Evolutionary conservation across 495 filamentous ascomycete species (phyloP).

Genomic region (Opeltia flavorubescens): DNA sequence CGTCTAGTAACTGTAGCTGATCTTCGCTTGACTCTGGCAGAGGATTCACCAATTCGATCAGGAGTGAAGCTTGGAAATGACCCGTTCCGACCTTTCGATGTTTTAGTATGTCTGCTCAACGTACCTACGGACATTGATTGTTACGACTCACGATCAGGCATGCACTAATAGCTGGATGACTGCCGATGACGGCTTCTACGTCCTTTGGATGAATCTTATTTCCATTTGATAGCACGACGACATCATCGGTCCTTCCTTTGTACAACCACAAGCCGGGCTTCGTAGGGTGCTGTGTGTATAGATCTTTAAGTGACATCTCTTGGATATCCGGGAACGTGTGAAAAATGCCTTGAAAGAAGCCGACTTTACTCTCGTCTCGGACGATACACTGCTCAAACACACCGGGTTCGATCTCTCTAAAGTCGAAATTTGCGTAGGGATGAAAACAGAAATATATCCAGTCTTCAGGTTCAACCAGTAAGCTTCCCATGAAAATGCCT

Average conservation of each 20-base stretch:
- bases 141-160: conserved; percentile 12
- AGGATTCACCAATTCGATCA: no score
- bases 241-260: conserved; percentile 22
- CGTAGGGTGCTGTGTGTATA: conserved; percentile 29
- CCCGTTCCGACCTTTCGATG: no score
- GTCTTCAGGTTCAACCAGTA: conserved; percentile 18
- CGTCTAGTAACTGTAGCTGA: no score
- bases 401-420: conserved; percentile 23
- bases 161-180: not conserved
- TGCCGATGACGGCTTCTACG: not conserved
- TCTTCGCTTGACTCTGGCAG: no score
- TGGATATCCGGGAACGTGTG: conserved; percentile 35
- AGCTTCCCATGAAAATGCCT: conserved; percentile 11
- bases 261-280: conserved; percentile 20
- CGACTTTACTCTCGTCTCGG: conserved; percentile 25
- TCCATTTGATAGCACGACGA: conserved; percentile 29
- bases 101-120: no score
- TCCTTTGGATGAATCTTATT: conserved; percentile 27
- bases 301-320: conserved; percentile 41
- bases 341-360: conserved; percentile 37
- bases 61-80: no score
- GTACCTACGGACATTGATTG: no score
- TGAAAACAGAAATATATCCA: conserved; percentile 40
- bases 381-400: conserved; percentile 36
- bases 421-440: conserved; percentile 30